Evolutionary conservation across 2,329 filamentous ascomycete genomes (phyloP), one percentile per base, ranked within the genome.

Genomic region (Arthroderma sp.): DNA sequence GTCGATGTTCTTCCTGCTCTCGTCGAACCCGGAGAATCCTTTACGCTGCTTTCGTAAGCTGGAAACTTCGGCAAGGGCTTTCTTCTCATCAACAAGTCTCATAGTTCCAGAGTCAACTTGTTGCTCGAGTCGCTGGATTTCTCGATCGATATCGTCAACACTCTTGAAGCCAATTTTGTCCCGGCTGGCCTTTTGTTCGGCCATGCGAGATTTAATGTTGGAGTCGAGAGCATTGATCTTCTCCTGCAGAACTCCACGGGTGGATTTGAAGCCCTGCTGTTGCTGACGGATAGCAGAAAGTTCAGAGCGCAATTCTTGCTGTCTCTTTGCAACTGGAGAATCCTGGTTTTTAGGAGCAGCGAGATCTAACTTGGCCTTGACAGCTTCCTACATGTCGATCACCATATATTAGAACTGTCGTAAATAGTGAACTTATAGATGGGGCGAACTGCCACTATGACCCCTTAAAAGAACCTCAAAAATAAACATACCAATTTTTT

Each of bases 61-160:
- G 40, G 83, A 84, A 56, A 94, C 82, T 57, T 95, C 86, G 42
- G 76, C 70, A 15, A 96, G 74, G 6, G 86, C 81, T 76, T 95
- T 96, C 74, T 86, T 93, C 77, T 96, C 91, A 57, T 98, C 91
- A 7, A 96, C 91, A 42, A 98, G 72, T 70, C 88, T 94, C 83
- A 98, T 88, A 63, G 77, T 83, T 52, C 89, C 89, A 32, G 80
- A 77, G 64, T 94, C 85, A 56, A 96, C 87, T 63, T 89, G 77
- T 66, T 82, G 82, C 54, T 94, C 85, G 44, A 95, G 78, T 43
- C 73, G 73, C 48, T 77, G 75, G 56, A 96, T 91, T 66, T 91
- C 79, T 51, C 74, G 73, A 64, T 96, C 86, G 53, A 98, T 71
- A 51, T 96, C 91, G 47, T 94, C 88, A 44, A 78, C 77, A 55